A percentile compares a stretch with the other conserved stretches of the same genome.
phyloP scores from a whole-genome alignment of 306 rosid species.

The Vigna radiata region DNA sequence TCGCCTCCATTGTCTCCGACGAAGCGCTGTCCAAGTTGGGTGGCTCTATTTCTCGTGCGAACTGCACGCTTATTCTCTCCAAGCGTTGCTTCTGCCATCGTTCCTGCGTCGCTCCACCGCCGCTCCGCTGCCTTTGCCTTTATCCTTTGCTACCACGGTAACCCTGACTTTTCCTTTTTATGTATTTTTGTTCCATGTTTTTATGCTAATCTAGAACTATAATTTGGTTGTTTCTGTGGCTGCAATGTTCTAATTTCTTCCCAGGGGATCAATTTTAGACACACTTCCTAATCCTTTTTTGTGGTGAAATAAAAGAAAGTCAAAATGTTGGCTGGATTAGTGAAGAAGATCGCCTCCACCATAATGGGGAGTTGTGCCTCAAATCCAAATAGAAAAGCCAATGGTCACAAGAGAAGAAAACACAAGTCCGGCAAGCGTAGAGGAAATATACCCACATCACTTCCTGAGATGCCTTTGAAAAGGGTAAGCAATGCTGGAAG shows the following conservation, averaged over 20 bases:
- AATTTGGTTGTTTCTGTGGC: constrained; percentile 34
- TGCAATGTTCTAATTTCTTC: constrained; percentile 35
- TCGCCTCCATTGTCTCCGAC: too few relatives aligned
- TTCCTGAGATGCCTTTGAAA: constrained; percentile 57
- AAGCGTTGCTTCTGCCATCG: too few relatives aligned
- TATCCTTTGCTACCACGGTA: background rate
- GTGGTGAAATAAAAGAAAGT: background rate
- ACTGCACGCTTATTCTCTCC: too few relatives aligned
- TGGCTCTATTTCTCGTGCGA: too few relatives aligned
- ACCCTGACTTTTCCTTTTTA: background rate
- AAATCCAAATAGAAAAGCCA: constrained; percentile 49
- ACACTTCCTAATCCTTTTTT: background rate
- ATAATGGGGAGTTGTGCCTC: constrained; percentile 83
- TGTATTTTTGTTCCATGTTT: background rate
- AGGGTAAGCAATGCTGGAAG: constrained; percentile 58
- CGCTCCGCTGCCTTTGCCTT: too few relatives aligned
- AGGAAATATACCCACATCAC: constrained; percentile 48
- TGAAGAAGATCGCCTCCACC: constrained; percentile 31
- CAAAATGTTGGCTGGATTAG: constrained; percentile 46
- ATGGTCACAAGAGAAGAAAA: constrained; percentile 36
- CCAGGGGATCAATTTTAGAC: constrained; percentile 19
- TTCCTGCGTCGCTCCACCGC: too few relatives aligned
- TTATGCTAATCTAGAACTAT: background rate
- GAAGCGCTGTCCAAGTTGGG: too few relatives aligned
- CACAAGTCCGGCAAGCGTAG: constrained; percentile 51